Evolutionary conservation across 257 asterid genomes (phyloP), one percentile per base, ranked within the genome.

Genomic region (Oldenlandia corymbosa): DNA sequence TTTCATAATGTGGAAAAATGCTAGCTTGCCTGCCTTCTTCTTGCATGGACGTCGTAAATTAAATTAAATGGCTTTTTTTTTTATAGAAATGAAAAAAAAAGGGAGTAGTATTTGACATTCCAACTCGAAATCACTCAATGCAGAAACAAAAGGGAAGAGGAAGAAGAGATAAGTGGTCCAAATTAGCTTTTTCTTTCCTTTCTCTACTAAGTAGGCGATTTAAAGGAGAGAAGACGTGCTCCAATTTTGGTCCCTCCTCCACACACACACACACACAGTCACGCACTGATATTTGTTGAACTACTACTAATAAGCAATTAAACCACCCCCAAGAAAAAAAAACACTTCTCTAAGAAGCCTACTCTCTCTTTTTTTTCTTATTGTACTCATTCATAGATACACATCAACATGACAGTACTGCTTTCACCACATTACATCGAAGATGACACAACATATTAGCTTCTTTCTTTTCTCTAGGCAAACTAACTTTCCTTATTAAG

Each of bases 181-280:
- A n/a, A n/a, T 68, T 53, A 24, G 6, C 9, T 3, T 27, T 53
- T 1, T 17, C 7, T 20, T 57, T n/a, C 62, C 10, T 52, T 47
- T 48, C 52, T 54, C 70, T 70, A 65, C 41, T 32, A 43, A 70
- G 73, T 66, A 64, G 74, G 56, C 46, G 45, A 58, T 63, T 67
- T 61, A 64, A 64, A 63, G 52, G 63, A 62, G 63, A 62, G 50
- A 65, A 65, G 43, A 63, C 51, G 70, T 51, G 70, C 63, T 6
- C 30, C 12, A 32, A 28, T 1, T 21, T 59, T 76, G 77, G 80
- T 76, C 80, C 80, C 81, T 65, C 66, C 58, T 28, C 50, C 16
- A 14, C 2, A n/a, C n/a, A n/a, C n/a, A n/a, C n/a, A n/a, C n/a
- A n/a, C n/a, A n/a, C n/a, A n/a, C n/a, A n/a, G n/a, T n/a, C n/a